Evolutionary conservation across 1,284 basidiomycete genomes (phyloP).

Genomic region (Phellopilus nigrolimitatus): DNA sequence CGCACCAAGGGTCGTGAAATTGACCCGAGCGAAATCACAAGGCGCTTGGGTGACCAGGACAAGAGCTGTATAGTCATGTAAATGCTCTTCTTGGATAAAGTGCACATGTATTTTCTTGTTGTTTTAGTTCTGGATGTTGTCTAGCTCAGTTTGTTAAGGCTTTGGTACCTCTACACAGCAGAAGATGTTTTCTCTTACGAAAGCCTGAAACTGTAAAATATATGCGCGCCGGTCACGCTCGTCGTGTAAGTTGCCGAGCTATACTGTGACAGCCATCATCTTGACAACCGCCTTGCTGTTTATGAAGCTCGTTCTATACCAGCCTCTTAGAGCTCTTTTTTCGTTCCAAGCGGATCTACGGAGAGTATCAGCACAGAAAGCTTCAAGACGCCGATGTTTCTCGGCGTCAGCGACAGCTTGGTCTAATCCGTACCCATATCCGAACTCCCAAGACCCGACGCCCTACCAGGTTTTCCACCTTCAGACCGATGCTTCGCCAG

Average conservation of each 20-base stretch:
- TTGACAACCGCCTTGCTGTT: no score
- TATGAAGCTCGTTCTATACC: not conserved
- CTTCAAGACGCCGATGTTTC: not conserved
- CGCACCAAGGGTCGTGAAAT: conserved; percentile 42
- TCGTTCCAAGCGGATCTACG: not conserved
- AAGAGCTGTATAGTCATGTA: conserved; percentile 72
- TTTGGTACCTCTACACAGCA: no score
- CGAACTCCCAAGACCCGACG: conserved; percentile 47
- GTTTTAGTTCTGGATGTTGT: not conserved
- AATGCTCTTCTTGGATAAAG: conserved; percentile 8
- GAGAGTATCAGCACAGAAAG: not conserved
- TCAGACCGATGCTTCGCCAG: conserved; percentile 45
- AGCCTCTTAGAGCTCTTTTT: not conserved
- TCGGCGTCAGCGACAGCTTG: not conserved
- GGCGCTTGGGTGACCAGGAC: conserved; percentile 40
- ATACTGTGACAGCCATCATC: not conserved
- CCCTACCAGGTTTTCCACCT: conserved; percentile 71
- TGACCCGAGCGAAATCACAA: conserved; percentile 55
- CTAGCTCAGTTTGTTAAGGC: no score
- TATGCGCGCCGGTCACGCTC: not conserved
- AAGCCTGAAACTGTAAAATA: no score
- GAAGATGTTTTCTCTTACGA: no score
- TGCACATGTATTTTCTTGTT: not conserved
- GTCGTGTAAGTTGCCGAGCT: no score
- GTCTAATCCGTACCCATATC: conserved; percentile 51